Conservation (phyloP, 2,329 filamentous ascomycete species). For the Trichothecium sympodiale region DNA sequence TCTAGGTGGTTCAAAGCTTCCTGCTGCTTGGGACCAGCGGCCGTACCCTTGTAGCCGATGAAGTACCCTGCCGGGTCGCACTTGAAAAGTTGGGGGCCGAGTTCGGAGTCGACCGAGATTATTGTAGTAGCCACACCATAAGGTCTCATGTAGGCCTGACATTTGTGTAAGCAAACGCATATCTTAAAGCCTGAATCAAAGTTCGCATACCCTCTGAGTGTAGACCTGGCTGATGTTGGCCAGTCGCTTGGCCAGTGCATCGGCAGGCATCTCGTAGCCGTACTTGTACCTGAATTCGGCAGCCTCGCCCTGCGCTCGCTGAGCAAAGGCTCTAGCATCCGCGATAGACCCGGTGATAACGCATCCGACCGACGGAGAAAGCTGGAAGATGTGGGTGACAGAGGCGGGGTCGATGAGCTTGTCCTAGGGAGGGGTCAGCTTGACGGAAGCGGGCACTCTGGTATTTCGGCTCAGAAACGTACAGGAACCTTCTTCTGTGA, state of each 20-base stretch:
- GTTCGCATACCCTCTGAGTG: slow-evolving; percentile 68
- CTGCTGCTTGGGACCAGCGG: slow-evolving; percentile 95
- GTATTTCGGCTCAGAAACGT: slow-evolving; percentile 29
- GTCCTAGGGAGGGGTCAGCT: slow-evolving; percentile 49
- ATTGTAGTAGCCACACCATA: slow-evolving; percentile 92
- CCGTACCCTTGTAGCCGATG: slow-evolving; percentile 95
- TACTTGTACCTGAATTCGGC: slow-evolving; percentile 98
- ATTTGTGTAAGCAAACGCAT: slow-evolving; percentile 12
- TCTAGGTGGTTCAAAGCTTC: slow-evolving; percentile 97
- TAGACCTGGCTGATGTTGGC: slow-evolving; percentile 99
- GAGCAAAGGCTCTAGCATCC: slow-evolving; percentile 86
- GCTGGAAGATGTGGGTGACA: slow-evolving; percentile 93
- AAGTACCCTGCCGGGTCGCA: slow-evolving; percentile 98
- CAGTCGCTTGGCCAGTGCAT: slow-evolving; percentile 89
- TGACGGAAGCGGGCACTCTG: too few species aligned
- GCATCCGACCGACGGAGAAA: slow-evolving; percentile 91
- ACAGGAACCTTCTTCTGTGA: slow-evolving; percentile 99
- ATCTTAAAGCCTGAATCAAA: background rate
- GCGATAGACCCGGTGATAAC: slow-evolving; percentile 99
- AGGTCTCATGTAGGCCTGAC: slow-evolving; percentile 86
- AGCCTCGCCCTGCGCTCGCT: slow-evolving; percentile 87
- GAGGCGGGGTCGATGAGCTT: slow-evolving; percentile 97
- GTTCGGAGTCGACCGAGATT: slow-evolving; percentile 86
- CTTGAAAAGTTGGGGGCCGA: slow-evolving; percentile 92
- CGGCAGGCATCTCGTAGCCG: slow-evolving; percentile 98